Base-by-base conservation (phyloP, 306 rosid genomes). In the Sicyos edulis region DNA sequence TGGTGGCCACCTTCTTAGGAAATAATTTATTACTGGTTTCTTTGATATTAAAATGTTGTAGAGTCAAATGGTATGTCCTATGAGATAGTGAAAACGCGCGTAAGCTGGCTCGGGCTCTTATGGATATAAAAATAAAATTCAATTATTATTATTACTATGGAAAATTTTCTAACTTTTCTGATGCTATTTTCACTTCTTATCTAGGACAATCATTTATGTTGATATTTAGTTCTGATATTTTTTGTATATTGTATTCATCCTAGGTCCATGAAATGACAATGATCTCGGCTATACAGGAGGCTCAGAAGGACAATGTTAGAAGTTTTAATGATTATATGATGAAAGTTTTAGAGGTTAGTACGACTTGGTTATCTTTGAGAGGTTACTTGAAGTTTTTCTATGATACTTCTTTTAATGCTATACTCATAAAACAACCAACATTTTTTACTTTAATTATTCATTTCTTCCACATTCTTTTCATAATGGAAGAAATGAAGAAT, bases 261-360 rank as follows among this genome's bases (percentile, higher is more conserved):
- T 78, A 93, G 99, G 99, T 91, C 82, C 99, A 88, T 82, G 97
- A 93, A 80, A 91, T 91, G 97, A 89, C 99, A 70, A 91, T 91
- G 96, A 89, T 93, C 74, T 93, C 97, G 15, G 96, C 99, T 42
- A 83, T 90, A 71, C 99, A 93, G 81, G 99, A 93, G 82, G 95
- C 99, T 65, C 99, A 93, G 74, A 93, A 91, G 86, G 96, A 93
- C 83, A 93, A 93, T 62, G 95, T 88, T 61, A 87, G 89, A 81
- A 91, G 89, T 87, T 93, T 88, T 78, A 87, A 86, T 85, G 97
- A 91, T 79, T 88, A 91, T 72, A 91, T 91, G 97, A 81, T 93
- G 88, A 93, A 87, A 78, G 91, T 88, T 79, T 87, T 93, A 79
- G 95, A 91, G 99, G 99, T 93, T 73, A 82, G 97, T 73, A 70